Evolutionary conservation across 78 protist genomes (phyloP).

Genomic region (Salpingoeca rosetta): DNA sequence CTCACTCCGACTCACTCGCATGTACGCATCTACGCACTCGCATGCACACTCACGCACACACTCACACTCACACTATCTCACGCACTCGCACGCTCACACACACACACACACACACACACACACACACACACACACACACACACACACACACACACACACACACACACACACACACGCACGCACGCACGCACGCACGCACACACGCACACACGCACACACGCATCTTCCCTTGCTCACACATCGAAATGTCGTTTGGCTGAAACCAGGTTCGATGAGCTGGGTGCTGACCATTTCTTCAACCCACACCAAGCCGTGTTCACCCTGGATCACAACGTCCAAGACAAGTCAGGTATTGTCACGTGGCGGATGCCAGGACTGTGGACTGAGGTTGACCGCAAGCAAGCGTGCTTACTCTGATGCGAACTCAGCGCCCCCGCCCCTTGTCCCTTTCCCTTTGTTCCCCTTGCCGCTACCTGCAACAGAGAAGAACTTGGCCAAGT

Average conservation of each 20-base stretch:
- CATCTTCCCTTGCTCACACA: no score
- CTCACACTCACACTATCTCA: no score
- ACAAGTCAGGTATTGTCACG: no score
- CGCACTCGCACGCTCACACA: background rate
- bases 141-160: background rate
- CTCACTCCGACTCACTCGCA: background rate
- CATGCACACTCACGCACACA: no score
- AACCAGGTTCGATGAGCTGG: background rate
- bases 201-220: no score
- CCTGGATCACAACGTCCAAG: slow-evolving; percentile 65
- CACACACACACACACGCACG: background rate
- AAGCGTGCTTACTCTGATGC: background rate
- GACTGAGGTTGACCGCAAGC: no score
- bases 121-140: background rate
- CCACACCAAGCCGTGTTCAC: slow-evolving; percentile 42
- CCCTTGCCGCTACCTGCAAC: no score
- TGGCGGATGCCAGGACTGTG: no score
- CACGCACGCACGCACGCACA: background rate
- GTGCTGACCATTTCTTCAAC: background rate
- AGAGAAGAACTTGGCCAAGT: slow-evolving; percentile 46
- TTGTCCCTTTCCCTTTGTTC: no score
- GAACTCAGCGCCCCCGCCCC: no score
- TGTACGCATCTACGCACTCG: no score
- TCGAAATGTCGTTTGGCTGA: no score
- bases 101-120: background rate